phyloP scores from a whole-genome alignment of 2,329 filamentous ascomycete genomes.

The Fusarium sarcochroum region DNA sequence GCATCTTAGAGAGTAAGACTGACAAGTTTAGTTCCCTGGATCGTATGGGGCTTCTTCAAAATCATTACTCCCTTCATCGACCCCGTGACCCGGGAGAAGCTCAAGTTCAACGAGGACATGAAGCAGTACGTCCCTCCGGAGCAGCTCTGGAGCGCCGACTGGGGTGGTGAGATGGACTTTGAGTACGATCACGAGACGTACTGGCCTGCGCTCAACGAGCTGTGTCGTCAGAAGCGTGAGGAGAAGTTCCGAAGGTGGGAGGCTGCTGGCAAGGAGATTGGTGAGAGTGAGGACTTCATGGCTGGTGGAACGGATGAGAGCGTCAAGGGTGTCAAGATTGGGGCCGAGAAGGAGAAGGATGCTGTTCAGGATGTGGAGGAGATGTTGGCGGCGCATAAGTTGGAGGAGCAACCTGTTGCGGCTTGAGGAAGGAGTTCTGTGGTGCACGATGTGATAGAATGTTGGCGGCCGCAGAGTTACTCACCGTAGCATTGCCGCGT shows the following conservation, averaged over 20 bases:
- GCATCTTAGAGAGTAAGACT: not conserved
- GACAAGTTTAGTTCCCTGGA: slow-evolving; percentile 79
- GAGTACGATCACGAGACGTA: slow-evolving; percentile 90
- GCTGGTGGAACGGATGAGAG: slow-evolving; percentile 68
- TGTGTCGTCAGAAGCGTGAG: slow-evolving; percentile 76
- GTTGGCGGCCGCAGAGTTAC: not conserved
- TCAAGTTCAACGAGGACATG: slow-evolving; percentile 98
- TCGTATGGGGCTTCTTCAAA: slow-evolving; percentile 95
- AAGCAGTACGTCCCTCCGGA: slow-evolving; percentile 82
- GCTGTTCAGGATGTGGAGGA: slow-evolving; percentile 46
- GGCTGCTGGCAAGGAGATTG: slow-evolving; percentile 82
- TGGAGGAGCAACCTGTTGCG: slow-evolving; percentile 46
- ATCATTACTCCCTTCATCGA: slow-evolving; percentile 97
- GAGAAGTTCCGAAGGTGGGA: slow-evolving; percentile 80
- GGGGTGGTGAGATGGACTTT: slow-evolving; percentile 85
- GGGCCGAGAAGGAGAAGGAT: slow-evolving; percentile 22
- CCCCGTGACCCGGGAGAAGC: slow-evolving; percentile 90
- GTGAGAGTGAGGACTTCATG: slow-evolving; percentile 91
- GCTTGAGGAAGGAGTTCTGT: slow-evolving; percentile 9
- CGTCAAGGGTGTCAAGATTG: slow-evolving; percentile 52
- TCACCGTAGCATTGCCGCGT: not conserved
- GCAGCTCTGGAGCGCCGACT: slow-evolving; percentile 84
- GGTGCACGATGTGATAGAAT: too few species aligned
- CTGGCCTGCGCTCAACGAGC: slow-evolving; percentile 86
- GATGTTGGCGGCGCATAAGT: slow-evolving; percentile 48